These are phyloP conservation scores for Dendrobium officinale DNA, from an alignment of 106 monocot species.

Conservation along the genomic window DNA sequence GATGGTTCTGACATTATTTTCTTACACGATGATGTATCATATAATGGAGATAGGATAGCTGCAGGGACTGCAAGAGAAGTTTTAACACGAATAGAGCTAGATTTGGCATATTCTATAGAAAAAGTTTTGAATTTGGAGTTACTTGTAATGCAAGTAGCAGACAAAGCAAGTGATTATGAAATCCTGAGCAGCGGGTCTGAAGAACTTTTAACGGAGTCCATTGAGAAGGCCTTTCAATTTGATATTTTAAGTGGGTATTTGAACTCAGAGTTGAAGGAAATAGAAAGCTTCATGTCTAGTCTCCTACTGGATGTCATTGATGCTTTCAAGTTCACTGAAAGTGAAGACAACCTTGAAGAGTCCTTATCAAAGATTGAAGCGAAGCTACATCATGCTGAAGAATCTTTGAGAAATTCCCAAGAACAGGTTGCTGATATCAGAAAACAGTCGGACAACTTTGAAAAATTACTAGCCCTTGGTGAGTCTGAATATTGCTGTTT, in stretches of 20 bases:
- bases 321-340: conserved; percentile 8
- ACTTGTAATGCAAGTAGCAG: conserved; percentile 40
- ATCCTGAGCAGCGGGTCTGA: conserved; percentile 20
- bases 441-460: conserved; percentile 42
- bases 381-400: conserved; percentile 42
- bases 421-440: conserved; percentile 55
- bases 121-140: conserved; percentile 59
- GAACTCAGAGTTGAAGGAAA: conserved; percentile 58
- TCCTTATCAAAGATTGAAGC: conserved; percentile 25
- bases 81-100: conserved; percentile 39
- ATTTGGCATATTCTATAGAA: conserved; percentile 49
- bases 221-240: conserved; percentile 53
- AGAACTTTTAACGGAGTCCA: conserved; percentile 17
- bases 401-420: conserved; percentile 42
- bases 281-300: conserved; percentile 46
- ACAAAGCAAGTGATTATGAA: conserved; percentile 42
- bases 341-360: conserved; percentile 13
- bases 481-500: conserved; percentile 30
- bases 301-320: conserved; percentile 44
- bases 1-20: conserved; percentile 4
- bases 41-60: conserved; percentile 10
- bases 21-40: conserved; percentile 4
- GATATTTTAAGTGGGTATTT: conserved; percentile 54
- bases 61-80: conserved; percentile 13
- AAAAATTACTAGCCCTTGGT: conserved; percentile 29